Evolutionary conservation across 108 stramenopile genomes (phyloP).

Genomic region (Cyclotella baltica): DNA sequence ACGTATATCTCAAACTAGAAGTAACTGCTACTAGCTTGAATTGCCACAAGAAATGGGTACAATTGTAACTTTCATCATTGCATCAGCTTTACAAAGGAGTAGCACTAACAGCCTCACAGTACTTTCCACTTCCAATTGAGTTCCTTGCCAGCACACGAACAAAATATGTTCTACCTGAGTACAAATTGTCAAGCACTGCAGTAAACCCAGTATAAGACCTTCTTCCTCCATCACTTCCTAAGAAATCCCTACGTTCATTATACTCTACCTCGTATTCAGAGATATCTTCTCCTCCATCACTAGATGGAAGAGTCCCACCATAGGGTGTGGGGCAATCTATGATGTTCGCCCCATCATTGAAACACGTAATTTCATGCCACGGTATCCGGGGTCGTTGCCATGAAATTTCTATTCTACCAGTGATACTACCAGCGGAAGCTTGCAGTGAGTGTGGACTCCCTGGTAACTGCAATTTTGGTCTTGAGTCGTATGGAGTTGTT

Average conservation of each 20-base stretch:
- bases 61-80: too few relatives aligned
- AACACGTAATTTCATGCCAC: conserved; percentile 76
- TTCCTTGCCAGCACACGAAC: conserved; percentile 73
- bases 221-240: conserved; percentile 48
- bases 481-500: conserved; percentile 35
- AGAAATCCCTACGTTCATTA: conserved; percentile 62
- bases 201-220: conserved; percentile 17
- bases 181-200: conserved; percentile 48
- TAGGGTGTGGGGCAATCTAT: conserved; percentile 72
- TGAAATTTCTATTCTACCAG: conserved; percentile 58
- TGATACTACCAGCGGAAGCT: conserved; percentile 21
- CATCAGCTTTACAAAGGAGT: not conserved
- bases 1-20: too few relatives aligned
- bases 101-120: conserved; percentile 16
- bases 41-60: too few relatives aligned
- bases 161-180: conserved; percentile 58
- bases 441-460: conserved; percentile 62
- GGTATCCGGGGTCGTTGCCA: conserved; percentile 79
- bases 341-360: conserved; percentile 44
- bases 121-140: conserved; percentile 57
- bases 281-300: conserved; percentile 77
- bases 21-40: too few relatives aligned
- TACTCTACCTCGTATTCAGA: conserved; percentile 77
- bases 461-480: conserved; percentile 71
- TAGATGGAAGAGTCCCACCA: conserved; percentile 61